Percentiles rank a stretch among this genome's conserved stretches.
Conservation (phyloP, 345 rosid genomes). For the Salix purpurea region DNA sequence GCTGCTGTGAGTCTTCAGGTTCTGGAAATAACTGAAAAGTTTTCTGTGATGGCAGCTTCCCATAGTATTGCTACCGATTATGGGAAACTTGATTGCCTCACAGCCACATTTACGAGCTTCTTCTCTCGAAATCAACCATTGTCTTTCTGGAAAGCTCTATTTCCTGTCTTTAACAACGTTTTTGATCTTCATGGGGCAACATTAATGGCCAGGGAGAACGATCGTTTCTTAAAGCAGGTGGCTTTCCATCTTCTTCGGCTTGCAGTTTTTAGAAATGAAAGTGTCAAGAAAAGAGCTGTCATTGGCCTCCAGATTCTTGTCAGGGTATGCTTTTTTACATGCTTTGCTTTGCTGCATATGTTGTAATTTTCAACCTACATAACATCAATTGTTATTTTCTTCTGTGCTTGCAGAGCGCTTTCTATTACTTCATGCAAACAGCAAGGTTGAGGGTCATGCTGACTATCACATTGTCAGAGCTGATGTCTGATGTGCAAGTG, state of each 20-base stretch:
- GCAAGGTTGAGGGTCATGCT: conserved; percentile 94
- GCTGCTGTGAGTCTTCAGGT: conserved; percentile 97
- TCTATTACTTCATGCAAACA: conserved; percentile 76
- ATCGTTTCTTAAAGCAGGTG: conserved; percentile 94
- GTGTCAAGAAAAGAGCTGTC: conserved; percentile 90
- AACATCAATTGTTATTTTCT: conserved; percentile 14
- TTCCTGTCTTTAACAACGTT: conserved; percentile 70
- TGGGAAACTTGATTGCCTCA: conserved; percentile 92
- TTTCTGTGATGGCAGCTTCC: conserved; percentile 82
- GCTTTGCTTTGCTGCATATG: conserved; percentile 9
- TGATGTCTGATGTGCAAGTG: conserved; percentile 95
- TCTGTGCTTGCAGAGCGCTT: conserved; percentile 74
- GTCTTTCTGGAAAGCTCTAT: conserved; percentile 80
- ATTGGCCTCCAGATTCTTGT: conserved; percentile 89
- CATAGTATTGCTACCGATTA: conserved; percentile 92
- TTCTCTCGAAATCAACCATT: conserved; percentile 93
- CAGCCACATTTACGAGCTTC: conserved; percentile 77
- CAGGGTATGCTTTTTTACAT: conserved; percentile 53
- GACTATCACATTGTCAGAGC: conserved; percentile 91
- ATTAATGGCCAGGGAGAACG: conserved; percentile 97
- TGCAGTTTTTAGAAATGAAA: conserved; percentile 90
- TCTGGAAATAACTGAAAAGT: conserved; percentile 83
- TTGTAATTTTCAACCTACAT: neutral
- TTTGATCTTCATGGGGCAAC: conserved; percentile 95
- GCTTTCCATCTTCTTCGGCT: conserved; percentile 97